These are phyloP conservation scores for Leucocoprinus leucothites DNA, from an alignment of 768 basidiomycete species.

Conservation along the genomic window DNA sequence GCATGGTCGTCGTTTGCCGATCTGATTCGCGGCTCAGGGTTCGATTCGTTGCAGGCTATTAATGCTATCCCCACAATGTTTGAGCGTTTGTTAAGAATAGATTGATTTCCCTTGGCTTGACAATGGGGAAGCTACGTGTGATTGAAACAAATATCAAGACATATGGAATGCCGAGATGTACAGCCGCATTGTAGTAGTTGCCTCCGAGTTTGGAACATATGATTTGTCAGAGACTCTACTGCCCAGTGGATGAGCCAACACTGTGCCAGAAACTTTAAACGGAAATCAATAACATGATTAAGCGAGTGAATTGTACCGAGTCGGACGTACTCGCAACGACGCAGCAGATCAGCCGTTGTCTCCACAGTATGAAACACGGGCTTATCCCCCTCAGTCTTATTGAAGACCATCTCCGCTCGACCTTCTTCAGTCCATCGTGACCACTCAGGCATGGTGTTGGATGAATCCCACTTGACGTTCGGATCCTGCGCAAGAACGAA, in stretches of 20 bases:
- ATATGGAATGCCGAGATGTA: too few relatives aligned
- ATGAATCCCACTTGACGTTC: conserved; percentile 21
- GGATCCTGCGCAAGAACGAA: conserved; percentile 30
- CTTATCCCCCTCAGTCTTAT: conserved; percentile 27
- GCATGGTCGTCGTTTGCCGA: too few relatives aligned
- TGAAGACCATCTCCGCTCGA: conserved; percentile 46
- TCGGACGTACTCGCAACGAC: not conserved
- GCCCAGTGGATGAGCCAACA: not conserved
- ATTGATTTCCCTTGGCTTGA: too few relatives aligned
- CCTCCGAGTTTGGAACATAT: too few relatives aligned
- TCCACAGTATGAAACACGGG: not conserved
- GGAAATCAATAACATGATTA: not conserved
- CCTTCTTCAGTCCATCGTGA: conserved; percentile 20
- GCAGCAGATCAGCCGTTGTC: not conserved
- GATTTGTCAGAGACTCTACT: not conserved
- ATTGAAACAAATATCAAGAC: not conserved
- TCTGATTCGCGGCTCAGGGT: not conserved
- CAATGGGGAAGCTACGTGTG: too few relatives aligned
- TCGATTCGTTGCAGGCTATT: not conserved
- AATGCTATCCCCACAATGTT: too few relatives aligned
- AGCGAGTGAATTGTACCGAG: not conserved
- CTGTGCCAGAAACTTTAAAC: not conserved
- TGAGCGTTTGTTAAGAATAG: too few relatives aligned
- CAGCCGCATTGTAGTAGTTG: too few relatives aligned
- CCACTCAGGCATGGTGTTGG: conserved; percentile 36